Conservation (phyloP, 192 early-diverging fungal genomes). For the Coemansia sp. region DNA sequence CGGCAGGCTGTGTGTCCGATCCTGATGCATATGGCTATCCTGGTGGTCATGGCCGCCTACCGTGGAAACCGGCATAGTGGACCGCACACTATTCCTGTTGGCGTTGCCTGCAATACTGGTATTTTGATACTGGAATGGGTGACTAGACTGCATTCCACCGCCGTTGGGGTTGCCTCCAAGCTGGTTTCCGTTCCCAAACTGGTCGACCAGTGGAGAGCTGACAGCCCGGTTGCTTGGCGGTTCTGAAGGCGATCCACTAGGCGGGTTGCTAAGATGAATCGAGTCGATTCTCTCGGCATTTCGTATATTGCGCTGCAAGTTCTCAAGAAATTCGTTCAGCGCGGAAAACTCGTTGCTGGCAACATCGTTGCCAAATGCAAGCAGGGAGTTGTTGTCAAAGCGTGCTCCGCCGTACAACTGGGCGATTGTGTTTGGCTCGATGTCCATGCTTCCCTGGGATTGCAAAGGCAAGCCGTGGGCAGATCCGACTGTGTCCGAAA, state of each 20-base stretch:
- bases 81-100: neutral
- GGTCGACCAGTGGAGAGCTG: slow-evolving; percentile 33
- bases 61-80: slow-evolving; percentile 2
- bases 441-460: neutral
- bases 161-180: neutral
- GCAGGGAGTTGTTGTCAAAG: slow-evolving; percentile 31
- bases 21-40: neutral
- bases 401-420: neutral
- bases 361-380: slow-evolving; percentile 43
- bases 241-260: slow-evolving; percentile 32
- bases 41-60: neutral
- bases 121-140: neutral
- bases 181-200: neutral
- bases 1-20: slow-evolving; percentile 32
- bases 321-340: slow-evolving; percentile 44
- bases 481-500: slow-evolving; percentile 7
- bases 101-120: slow-evolving; percentile 3
- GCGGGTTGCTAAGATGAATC: slow-evolving; percentile 20
- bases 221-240: slow-evolving; percentile 23
- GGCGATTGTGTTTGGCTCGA: neutral
- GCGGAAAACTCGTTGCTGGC: slow-evolving; percentile 48
- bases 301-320: slow-evolving; percentile 42
- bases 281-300: slow-evolving; percentile 21
- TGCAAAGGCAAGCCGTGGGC: neutral
- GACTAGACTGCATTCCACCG: slow-evolving; percentile 9